Conservation (phyloP, 257 asterid species). For the Jacaranda copaia region DNA sequence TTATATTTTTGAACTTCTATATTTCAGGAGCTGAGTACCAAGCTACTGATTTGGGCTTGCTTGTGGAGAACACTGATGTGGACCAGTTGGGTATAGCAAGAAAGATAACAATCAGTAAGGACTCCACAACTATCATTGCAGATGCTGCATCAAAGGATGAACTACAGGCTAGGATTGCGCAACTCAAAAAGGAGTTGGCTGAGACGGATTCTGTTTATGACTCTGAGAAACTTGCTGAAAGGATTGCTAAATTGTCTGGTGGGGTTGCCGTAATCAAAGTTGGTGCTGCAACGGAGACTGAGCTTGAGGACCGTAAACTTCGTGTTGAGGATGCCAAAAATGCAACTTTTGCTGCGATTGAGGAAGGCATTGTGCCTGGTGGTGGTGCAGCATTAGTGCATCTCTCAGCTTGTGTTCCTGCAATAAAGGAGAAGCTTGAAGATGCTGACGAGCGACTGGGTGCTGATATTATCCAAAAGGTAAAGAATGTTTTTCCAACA, state of each 20-base stretch:
- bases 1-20: not conserved
- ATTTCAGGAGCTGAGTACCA: conserved; percentile 91
- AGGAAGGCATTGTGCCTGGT: conserved; percentile 99
- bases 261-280: conserved; percentile 98
- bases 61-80: conserved; percentile 77
- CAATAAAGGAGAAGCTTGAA: conserved; percentile 80
- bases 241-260: conserved; percentile 95
- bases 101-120: conserved; percentile 78
- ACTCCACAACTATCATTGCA: conserved; percentile 87
- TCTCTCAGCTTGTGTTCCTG: conserved; percentile 73
- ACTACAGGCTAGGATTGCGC: conserved; percentile 87
- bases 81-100: conserved; percentile 92
- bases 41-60: conserved; percentile 85
- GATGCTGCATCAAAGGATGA: conserved; percentile 99
- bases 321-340: conserved; percentile 98
- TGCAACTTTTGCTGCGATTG: conserved; percentile 99
- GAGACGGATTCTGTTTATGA: conserved; percentile 90
- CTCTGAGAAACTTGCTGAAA: conserved; percentile 89
- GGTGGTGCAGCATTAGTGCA: conserved; percentile 98
- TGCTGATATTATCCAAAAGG: conserved; percentile 96
- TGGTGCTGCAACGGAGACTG: conserved; percentile 98
- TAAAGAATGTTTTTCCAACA: conserved; percentile 30
- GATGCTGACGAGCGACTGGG: conserved; percentile 91
- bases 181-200: conserved; percentile 76
- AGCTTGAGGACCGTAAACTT: conserved; percentile 95